These are phyloP conservation scores for Echites panduratus DNA, from an alignment of 257 asterid species.

Conservation along the genomic window DNA sequence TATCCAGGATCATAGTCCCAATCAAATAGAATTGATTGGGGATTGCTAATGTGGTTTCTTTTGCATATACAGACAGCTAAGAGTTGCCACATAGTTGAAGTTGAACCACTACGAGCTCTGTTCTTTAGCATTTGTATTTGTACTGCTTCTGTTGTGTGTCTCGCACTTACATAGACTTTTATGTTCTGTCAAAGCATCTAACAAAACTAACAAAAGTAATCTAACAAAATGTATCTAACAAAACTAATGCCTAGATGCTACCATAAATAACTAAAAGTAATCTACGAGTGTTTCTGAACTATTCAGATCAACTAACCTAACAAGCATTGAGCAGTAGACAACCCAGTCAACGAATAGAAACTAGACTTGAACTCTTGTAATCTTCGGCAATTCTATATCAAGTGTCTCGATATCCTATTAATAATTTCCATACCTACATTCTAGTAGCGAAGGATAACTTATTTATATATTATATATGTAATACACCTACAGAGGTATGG, in stretches of 20 bases:
- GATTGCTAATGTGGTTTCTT: too few relatives aligned
- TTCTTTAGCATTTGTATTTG: too few relatives aligned
- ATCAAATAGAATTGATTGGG: too few relatives aligned
- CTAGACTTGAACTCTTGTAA: slow-evolving; percentile 54
- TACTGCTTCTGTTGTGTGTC: too few relatives aligned
- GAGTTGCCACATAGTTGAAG: too few relatives aligned
- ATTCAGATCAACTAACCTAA: slow-evolving; percentile 47
- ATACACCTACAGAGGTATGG: background rate
- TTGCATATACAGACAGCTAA: too few relatives aligned
- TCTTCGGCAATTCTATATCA: slow-evolving; percentile 43
- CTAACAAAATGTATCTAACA: slow-evolving; percentile 3
- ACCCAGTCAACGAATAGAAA: slow-evolving; percentile 70
- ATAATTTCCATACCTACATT: slow-evolving; percentile 63
- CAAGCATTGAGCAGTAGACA: slow-evolving; percentile 83
- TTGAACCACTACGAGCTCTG: too few relatives aligned
- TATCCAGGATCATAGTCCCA: too few relatives aligned
- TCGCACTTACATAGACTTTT: too few relatives aligned
- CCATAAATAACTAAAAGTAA: background rate
- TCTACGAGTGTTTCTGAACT: background rate
- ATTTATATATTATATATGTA: too few relatives aligned
- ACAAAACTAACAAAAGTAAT: too few relatives aligned
- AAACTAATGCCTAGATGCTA: background rate
- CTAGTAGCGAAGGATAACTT: slow-evolving; percentile 15
- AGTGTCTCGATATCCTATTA: slow-evolving; percentile 35
- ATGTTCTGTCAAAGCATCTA: too few relatives aligned